Percentiles rank a stretch among this genome's conserved stretches.
Conservation (phyloP, 2,329 filamentous ascomycete genomes). For the Calonectria fujianensis region DNA sequence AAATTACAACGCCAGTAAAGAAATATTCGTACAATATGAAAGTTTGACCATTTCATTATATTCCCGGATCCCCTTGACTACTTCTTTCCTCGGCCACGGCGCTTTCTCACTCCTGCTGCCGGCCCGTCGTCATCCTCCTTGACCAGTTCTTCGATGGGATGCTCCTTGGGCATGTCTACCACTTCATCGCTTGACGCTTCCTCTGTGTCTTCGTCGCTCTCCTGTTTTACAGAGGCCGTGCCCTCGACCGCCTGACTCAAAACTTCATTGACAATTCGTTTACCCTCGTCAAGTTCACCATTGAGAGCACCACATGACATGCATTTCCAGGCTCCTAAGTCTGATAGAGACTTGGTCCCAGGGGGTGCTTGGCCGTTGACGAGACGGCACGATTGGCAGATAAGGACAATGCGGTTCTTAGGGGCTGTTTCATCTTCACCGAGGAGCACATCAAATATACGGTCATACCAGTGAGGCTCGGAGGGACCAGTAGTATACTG, state of each 20-base stretch:
- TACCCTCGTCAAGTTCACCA: conserved; percentile 85
- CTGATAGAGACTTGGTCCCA: conserved; percentile 83
- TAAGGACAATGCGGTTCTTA: conserved; percentile 91
- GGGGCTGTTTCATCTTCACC: conserved; percentile 96
- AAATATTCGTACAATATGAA: conserved; percentile 19
- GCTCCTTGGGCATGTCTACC: conserved; percentile 44
- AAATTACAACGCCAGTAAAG: conserved; percentile 20
- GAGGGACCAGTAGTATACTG: conserved; percentile 50
- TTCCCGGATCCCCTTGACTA: conserved; percentile 33
- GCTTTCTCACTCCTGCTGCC: conserved; percentile 52
- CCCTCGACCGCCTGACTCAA: conserved; percentile 57
- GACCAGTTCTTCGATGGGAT: conserved; percentile 38
- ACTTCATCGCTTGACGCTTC: conserved; percentile 36
- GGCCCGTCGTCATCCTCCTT: conserved; percentile 47
- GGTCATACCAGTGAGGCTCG: conserved; percentile 90
- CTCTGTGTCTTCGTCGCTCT: conserved; percentile 36
- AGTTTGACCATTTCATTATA: conserved; percentile 19
- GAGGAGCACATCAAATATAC: conserved; percentile 91
- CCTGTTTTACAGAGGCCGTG: conserved; percentile 37
- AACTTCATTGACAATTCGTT: conserved; percentile 82
- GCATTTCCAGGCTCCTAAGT: conserved; percentile 92
- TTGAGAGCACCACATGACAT: conserved; percentile 89
- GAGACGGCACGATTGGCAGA: conserved; percentile 87
- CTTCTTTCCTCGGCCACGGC: conserved; percentile 53
- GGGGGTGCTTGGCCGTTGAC: conserved; percentile 98